A percentile compares a stretch with the other conserved stretches of the same genome.
Conservation (phyloP, 2,329 filamentous ascomycete species). For the Alternaria brassicicola region DNA sequence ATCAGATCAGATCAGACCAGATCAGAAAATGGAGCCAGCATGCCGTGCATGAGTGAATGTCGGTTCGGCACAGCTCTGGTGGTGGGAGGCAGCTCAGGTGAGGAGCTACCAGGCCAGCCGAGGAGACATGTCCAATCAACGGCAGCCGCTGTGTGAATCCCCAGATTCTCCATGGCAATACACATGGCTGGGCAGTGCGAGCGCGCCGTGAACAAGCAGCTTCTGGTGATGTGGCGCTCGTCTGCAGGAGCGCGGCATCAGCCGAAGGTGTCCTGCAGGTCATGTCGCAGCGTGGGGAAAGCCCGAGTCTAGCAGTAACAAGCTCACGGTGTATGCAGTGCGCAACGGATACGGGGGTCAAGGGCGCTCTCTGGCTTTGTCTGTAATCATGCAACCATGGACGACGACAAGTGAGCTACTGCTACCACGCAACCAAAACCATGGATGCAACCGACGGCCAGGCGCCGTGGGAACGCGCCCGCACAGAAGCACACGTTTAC, state of each 20-base stretch:
- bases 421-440: neutral
- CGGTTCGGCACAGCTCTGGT: conserved; percentile 7
- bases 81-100: conserved; percentile 27
- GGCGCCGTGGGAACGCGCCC: neutral
- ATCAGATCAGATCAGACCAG: too few relatives aligned
- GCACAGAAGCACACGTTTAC: neutral
- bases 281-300: conserved; percentile 11
- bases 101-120: conserved; percentile 33
- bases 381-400: neutral
- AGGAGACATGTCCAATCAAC: conserved; percentile 41
- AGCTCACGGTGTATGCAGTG: neutral
- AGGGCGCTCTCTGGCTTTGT: neutral
- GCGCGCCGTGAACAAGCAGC: conserved; percentile 24
- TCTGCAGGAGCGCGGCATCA: conserved; percentile 29
- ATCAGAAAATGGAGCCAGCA: conserved; percentile 14
- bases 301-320: neutral
- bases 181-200: conserved; percentile 10
- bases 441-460: neutral
- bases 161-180: conserved; percentile 22
- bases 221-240: conserved; percentile 29
- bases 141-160: conserved; percentile 18
- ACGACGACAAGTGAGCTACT: neutral
- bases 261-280: conserved; percentile 21
- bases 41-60: conserved; percentile 13
- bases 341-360: neutral